Evolutionary conservation across 805 yeast species (phyloP), one percentile per base, ranked within the genome.

Genomic region (Priceomyces melissophilus): DNA sequence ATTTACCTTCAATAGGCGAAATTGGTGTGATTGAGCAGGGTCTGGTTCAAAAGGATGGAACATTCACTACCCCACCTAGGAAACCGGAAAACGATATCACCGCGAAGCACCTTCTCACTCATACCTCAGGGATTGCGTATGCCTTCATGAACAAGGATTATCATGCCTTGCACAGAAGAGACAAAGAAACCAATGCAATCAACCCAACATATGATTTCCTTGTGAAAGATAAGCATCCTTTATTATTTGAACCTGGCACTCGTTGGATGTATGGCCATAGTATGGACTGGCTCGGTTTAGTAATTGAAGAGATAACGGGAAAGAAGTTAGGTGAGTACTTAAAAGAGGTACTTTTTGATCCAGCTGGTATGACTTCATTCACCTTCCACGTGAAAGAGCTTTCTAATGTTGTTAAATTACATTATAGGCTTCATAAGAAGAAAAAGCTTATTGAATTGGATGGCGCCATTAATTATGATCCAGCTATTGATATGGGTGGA

Each of bases 401-500:
- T 4, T 31, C 35, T 3, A 48, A 49, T 7, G 41, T 49, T 30
- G 34, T 55, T 15, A 44, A 43, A 26, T 33, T 56, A 2, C 55
- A 55, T 37, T 35, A 26, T 26, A 44, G 51, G 34, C 44, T 55
- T 33, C 38, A 45, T 8, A 46, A 38, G 23, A 46, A 47, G 15
- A 53, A 52, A 4, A 30, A 43, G 12, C 35, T 43, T 14, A 35
- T 40, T n/a, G 42, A 47, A 20, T 40, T 46, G 30, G 44, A 34
- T 12, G 39, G 36, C 12, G 46, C 52, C 2, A 42, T 47, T 39
- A 20, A 20, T 11, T 34, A 20, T 15, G 63, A 50, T 31, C 56
- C 56, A 14, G 45, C 28, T 30, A 38, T 65, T 7, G 73, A 69
- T 43, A 61, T 67, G 66, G 75, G 74, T 6, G 75, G 75, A n/a